Evolutionary conservation across 2,329 filamentous ascomycete genomes (phyloP), one percentile per base, ranked within the genome.

Genomic region (Xylariaceae sp.): DNA sequence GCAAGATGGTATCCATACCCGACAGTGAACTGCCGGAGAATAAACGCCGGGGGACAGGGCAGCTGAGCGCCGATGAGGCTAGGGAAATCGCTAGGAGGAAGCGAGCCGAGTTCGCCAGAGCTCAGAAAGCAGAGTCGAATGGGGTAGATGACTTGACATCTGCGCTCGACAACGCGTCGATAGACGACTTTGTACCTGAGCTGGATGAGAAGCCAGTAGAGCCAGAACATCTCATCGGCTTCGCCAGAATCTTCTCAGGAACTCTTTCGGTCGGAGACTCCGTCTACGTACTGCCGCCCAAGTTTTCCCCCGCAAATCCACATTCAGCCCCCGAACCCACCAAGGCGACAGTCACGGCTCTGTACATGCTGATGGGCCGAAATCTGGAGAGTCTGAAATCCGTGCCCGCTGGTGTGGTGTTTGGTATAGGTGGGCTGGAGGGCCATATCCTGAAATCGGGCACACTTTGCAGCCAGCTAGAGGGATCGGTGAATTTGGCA

Each of bases 341-440:
- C 45, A 88, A 89, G 53, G 80, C 94, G 23, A 90, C 77, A 1
- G 79, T 98, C 32, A 89, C 80, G 12, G 85, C 85, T 2, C 68
- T 98, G 3, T 98, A 98, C 59, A 80, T 98, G 56, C 77, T 98
- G 34, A 98, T 98, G 92, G 92, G 92, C 19, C 75, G 90, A 38
- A 83, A 83, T 38, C 67, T 98, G 4, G 90, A 96, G 53, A 73
- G 81, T 1, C 72, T 98, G 0, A 73, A 77, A 12, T 83, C 82
- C 0, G 90, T 96, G 0, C 90, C 90, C 5, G 90, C 92, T 1
- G 92, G 92, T 27, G 89, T 94, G 6, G 83, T 98, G 4, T 96
- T 98, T 53, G 92, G 92, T 16, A 92, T 98, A 35, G 87, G 82
- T 19, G 92, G 92, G 2, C 74, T 98, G 1, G 89, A 92, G 52